Conservation (phyloP, 1,284 basidiomycete genomes). For the Neolentinus lepideus region DNA sequence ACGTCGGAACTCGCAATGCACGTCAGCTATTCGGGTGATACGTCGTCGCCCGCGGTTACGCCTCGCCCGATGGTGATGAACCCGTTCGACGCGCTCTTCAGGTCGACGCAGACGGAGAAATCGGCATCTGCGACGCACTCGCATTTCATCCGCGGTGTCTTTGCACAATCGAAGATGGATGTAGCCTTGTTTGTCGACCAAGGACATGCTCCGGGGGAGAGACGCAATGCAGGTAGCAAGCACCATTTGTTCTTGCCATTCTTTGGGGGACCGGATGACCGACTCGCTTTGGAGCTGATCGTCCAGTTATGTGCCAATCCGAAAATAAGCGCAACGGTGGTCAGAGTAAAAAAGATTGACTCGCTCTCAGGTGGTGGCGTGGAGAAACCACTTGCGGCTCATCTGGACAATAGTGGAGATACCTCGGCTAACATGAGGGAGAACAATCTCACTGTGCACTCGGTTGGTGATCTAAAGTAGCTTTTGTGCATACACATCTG, state of each 20-base stretch:
- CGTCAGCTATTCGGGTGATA: slow-evolving; percentile 10
- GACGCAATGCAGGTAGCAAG: slow-evolving; percentile 17
- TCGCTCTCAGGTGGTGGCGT: slow-evolving; percentile 6
- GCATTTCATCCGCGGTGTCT: slow-evolving; percentile 55
- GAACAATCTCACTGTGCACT: slow-evolving; percentile 34
- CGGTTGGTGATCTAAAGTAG: slow-evolving; percentile 28
- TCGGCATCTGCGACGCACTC: slow-evolving; percentile 34
- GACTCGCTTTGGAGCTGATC: slow-evolving; percentile 52
- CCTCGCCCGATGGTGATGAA: slow-evolving; percentile 16
- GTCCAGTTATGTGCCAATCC: slow-evolving; percentile 49
- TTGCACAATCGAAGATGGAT: slow-evolving; percentile 40
- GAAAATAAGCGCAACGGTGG: slow-evolving; percentile 46
- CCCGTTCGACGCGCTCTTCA: slow-evolving; percentile 65
- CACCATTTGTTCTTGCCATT: slow-evolving; percentile 61
- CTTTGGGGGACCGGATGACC: slow-evolving; percentile 68
- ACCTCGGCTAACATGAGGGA: slow-evolving; percentile 21
- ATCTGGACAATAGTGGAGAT: slow-evolving; percentile 19
- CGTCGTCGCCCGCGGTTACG: slow-evolving; percentile 8
- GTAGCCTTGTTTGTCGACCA: slow-evolving; percentile 70
- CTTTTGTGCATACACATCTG: slow-evolving; percentile 1
- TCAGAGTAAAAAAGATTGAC: slow-evolving; percentile 46
- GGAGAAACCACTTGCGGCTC: slow-evolving; percentile 17
- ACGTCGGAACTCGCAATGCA: slow-evolving; percentile 13
- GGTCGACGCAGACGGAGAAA: slow-evolving; percentile 16
- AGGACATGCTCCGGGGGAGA: slow-evolving; percentile 34